phyloP scores from a whole-genome alignment of 2,329 filamentous ascomycete species.

The Davidsoniella virescens region DNA sequence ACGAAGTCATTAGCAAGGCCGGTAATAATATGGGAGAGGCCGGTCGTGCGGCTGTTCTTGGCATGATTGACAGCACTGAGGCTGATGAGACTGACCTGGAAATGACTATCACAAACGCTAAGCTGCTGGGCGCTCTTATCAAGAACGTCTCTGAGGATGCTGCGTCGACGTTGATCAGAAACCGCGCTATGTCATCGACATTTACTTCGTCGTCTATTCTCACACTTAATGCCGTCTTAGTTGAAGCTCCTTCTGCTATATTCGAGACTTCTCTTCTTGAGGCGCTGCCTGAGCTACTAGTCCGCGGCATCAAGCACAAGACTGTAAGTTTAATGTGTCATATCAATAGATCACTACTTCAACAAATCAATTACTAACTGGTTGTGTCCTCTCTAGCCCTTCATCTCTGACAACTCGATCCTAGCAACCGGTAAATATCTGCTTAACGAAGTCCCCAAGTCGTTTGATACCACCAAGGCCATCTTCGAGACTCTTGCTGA shows the following conservation, averaged over 20 bases:
- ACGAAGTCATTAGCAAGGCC: constrained; percentile 90
- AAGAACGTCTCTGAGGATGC: constrained; percentile 66
- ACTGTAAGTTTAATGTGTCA: constrained; percentile 39
- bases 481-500: constrained; percentile 65
- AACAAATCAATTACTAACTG: constrained; percentile 14
- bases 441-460: constrained; percentile 49
- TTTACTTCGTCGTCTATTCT: constrained; percentile 67
- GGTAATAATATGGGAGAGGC: constrained; percentile 87
- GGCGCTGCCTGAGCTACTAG: constrained; percentile 61
- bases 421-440: constrained; percentile 85
- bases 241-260: constrained; percentile 60
- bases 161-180: constrained; percentile 43
- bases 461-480: constrained; percentile 60
- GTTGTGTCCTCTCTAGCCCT: constrained; percentile 34
- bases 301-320: constrained; percentile 61
- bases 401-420: constrained; percentile 75
- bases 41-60: constrained; percentile 71
- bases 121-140: constrained; percentile 74
- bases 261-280: constrained; percentile 49
- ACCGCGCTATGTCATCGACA: constrained; percentile 61
- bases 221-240: constrained; percentile 72
- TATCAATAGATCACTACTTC: neutral
- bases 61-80: constrained; percentile 67
- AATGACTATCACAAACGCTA: constrained; percentile 81
- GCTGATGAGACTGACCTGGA: constrained; percentile 55